Conservation (phyloP, 495 filamentous ascomycete species). For the Trypethelium eluteriae region DNA sequence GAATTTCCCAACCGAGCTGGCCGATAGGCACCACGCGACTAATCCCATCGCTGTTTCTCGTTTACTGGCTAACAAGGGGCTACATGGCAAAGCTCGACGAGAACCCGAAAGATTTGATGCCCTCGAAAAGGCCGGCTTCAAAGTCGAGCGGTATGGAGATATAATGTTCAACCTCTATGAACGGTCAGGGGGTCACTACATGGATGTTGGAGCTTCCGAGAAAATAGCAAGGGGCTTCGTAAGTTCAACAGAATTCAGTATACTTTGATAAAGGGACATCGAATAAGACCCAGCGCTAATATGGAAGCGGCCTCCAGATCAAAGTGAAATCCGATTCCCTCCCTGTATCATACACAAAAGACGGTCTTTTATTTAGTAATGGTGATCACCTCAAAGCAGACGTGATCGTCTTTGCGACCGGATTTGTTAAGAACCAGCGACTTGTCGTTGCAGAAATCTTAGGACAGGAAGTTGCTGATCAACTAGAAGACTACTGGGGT, state of each 20-base stretch:
- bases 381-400: slow-evolving; percentile 35
- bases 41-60: slow-evolving; percentile 26
- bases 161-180: slow-evolving; percentile 28
- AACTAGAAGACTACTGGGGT: slow-evolving; percentile 37
- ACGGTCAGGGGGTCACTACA: slow-evolving; percentile 37
- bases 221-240: slow-evolving; percentile 29
- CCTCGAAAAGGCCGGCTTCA: slow-evolving; percentile 34
- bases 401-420: slow-evolving; percentile 38
- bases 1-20: slow-evolving; percentile 26
- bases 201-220: slow-evolving; percentile 37
- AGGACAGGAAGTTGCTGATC: slow-evolving; percentile 31
- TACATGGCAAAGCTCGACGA: slow-evolving; percentile 12
- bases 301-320: slow-evolving; percentile 27
- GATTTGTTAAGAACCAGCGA: slow-evolving; percentile 32
- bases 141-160: slow-evolving; percentile 30
- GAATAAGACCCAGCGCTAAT: neutral
- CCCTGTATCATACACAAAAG: slow-evolving; percentile 30
- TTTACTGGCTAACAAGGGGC: neutral
- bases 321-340: slow-evolving; percentile 31
- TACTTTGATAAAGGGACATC: neutral
- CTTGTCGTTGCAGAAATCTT: slow-evolving; percentile 28
- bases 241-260: neutral
- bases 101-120: slow-evolving; percentile 33
- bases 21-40: slow-evolving; percentile 28
- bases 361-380: slow-evolving; percentile 35